A percentile compares a stretch with the other conserved stretches of the same genome.
phyloP scores from a whole-genome alignment of 805 yeast species.

The Saturnispora zaruensis region DNA sequence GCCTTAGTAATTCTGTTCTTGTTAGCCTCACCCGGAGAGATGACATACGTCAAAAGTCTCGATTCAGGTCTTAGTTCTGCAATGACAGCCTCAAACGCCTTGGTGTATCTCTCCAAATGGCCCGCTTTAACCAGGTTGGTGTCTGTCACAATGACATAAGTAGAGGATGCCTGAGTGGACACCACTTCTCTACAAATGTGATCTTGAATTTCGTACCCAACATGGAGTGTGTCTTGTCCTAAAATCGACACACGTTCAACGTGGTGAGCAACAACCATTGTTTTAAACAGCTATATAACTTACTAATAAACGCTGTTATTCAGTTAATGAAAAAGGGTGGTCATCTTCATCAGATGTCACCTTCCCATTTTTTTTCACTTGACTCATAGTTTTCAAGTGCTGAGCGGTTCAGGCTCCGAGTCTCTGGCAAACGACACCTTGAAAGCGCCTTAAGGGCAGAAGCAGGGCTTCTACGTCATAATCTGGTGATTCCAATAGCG shows the following conservation, averaged over 20 bases:
- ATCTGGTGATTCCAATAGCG: background rate
- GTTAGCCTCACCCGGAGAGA: constrained; percentile 89
- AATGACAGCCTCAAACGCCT: constrained; percentile 35
- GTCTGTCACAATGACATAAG: constrained; percentile 88
- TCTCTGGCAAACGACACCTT: background rate
- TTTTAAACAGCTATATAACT: background rate
- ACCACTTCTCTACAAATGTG: constrained; percentile 68
- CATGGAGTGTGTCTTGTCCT: constrained; percentile 78
- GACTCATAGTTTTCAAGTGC: background rate
- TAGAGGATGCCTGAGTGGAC: constrained; percentile 61
- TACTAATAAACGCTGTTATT: background rate
- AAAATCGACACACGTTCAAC: constrained; percentile 60
- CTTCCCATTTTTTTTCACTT: background rate
- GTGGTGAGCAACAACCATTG: constrained; percentile 5
- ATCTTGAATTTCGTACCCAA: constrained; percentile 73
- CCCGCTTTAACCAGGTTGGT: constrained; percentile 63
- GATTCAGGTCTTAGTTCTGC: constrained; percentile 38
- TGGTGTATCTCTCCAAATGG: constrained; percentile 42
- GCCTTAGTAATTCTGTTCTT: constrained; percentile 88
- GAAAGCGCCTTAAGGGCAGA: background rate
- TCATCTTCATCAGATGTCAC: background rate
- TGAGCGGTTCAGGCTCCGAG: background rate
- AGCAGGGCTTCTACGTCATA: background rate
- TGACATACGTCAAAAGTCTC: constrained; percentile 63
- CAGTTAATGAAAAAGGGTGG: background rate